phyloP scores from a whole-genome alignment of 768 basidiomycete species.

The Podaxis sp. region DNA sequence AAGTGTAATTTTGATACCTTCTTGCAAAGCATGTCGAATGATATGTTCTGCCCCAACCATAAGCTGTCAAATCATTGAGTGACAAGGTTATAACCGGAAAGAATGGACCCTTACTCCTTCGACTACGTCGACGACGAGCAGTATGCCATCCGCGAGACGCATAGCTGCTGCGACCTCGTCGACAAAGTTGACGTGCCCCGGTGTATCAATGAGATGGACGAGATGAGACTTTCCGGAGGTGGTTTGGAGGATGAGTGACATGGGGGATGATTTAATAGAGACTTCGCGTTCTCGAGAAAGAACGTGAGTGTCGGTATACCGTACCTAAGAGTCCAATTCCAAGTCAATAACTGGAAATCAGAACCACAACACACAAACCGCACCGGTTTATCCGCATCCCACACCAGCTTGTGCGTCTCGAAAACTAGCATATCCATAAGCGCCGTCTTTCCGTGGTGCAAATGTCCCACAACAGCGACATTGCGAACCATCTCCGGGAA shows the following conservation, averaged over 20 bases:
- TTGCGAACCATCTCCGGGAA: constrained; percentile 96
- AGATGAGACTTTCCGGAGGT: constrained; percentile 92
- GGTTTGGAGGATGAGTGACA: constrained; percentile 86
- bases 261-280: constrained; percentile 95
- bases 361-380: constrained; percentile 26
- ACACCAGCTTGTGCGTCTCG: constrained; percentile 93
- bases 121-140: constrained; percentile 96
- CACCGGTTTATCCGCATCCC: constrained; percentile 91
- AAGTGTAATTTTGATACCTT: constrained; percentile 85
- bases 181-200: constrained; percentile 98
- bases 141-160: constrained; percentile 85
- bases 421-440: constrained; percentile 96
- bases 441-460: constrained; percentile 98
- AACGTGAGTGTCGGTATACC: constrained; percentile 95
- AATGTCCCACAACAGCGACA: constrained; percentile 92
- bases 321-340: constrained; percentile 49
- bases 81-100: constrained; percentile 13
- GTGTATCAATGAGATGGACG: constrained; percentile 93
- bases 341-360: background rate
- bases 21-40: constrained; percentile 87
- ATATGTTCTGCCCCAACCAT: constrained; percentile 93
- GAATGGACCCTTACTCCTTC: constrained; percentile 73
- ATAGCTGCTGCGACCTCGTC: constrained; percentile 93
- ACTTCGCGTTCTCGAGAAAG: constrained; percentile 87
- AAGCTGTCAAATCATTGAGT: constrained; percentile 45